Percentiles rank a stretch among this genome's conserved stretches.
These are phyloP conservation scores for Teunomyces panamensis DNA, from an alignment of 805 yeast species.

Conservation along the genomic window DNA sequence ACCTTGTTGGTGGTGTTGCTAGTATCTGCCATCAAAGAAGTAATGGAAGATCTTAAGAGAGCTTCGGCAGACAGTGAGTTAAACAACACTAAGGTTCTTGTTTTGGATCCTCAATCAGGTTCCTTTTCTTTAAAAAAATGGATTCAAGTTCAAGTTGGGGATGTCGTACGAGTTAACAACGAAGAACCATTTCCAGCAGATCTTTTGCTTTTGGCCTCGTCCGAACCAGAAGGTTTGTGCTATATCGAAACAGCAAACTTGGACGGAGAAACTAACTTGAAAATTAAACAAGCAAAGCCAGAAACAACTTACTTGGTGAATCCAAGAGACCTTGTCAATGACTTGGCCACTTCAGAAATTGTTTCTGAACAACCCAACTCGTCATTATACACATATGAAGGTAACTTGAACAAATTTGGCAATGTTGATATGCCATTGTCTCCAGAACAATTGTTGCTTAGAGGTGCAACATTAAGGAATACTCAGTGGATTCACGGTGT, in stretches of 20 bases:
- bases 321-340: slow-evolving; percentile 49
- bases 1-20: slow-evolving; percentile 79
- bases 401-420: slow-evolving; percentile 61
- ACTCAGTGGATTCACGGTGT: slow-evolving; percentile 95
- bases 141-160: slow-evolving; percentile 90
- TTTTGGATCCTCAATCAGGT: slow-evolving; percentile 57
- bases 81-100: slow-evolving; percentile 72
- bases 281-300: slow-evolving; percentile 82
- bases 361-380: slow-evolving; percentile 92
- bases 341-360: slow-evolving; percentile 39
- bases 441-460: slow-evolving; percentile 86
- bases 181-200: slow-evolving; percentile 97
- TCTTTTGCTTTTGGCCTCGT: slow-evolving; percentile 75
- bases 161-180: slow-evolving; percentile 75
- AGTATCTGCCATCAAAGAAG: slow-evolving; percentile 91
- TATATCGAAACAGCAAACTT: slow-evolving; percentile 96
- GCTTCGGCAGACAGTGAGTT: slow-evolving; percentile 84
- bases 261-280: slow-evolving; percentile 96
- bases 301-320: slow-evolving; percentile 76
- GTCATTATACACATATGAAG: slow-evolving; percentile 92
- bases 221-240: slow-evolving; percentile 98
- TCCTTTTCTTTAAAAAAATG: slow-evolving; percentile 67
- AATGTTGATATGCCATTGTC: slow-evolving; percentile 59
- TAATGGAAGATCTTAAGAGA: slow-evolving; percentile 87
- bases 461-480: slow-evolving; percentile 95